These are phyloP conservation scores for Dendrobium catenatum DNA, from an alignment of 106 monocot genomes.

Conservation along the genomic window DNA sequence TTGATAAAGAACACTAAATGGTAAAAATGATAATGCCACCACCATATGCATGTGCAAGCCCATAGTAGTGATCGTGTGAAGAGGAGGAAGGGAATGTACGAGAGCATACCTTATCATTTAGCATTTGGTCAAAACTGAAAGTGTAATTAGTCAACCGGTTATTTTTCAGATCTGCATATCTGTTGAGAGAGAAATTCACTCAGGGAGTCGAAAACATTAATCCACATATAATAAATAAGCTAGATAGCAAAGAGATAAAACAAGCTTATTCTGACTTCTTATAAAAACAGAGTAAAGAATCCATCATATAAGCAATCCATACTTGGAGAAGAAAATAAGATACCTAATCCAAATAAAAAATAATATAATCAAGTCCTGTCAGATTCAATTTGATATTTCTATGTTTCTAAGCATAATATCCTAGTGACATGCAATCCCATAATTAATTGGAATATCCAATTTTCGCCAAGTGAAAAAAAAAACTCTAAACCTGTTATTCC, in stretches of 20 bases:
- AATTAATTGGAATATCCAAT: no score
- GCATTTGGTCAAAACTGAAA: conserved; percentile 94
- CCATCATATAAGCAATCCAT: not conserved
- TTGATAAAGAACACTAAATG: not conserved
- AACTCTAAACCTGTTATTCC: no score
- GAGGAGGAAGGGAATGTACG: not conserved
- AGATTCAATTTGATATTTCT: not conserved
- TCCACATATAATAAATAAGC: not conserved
- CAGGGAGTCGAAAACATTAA: not conserved
- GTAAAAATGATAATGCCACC: not conserved
- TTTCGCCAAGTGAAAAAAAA: no score
- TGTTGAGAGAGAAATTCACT: conserved; percentile 15
- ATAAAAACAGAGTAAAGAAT: not conserved
- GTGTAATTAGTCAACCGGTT: conserved; percentile 85
- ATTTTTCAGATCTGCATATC: conserved; percentile 97
- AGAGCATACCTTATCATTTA: conserved; percentile 76
- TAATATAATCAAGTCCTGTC: not conserved
- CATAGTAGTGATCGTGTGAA: not conserved
- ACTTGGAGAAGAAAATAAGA: not conserved
- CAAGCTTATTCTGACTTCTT: not conserved
- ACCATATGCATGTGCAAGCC: not conserved
- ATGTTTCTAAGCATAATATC: not conserved
- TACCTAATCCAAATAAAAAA: not conserved
- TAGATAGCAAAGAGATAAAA: not conserved
- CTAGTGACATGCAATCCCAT: no score